phyloP scores from a whole-genome alignment of 2,329 filamentous ascomycete species.

The Pyrenophora graminea region DNA sequence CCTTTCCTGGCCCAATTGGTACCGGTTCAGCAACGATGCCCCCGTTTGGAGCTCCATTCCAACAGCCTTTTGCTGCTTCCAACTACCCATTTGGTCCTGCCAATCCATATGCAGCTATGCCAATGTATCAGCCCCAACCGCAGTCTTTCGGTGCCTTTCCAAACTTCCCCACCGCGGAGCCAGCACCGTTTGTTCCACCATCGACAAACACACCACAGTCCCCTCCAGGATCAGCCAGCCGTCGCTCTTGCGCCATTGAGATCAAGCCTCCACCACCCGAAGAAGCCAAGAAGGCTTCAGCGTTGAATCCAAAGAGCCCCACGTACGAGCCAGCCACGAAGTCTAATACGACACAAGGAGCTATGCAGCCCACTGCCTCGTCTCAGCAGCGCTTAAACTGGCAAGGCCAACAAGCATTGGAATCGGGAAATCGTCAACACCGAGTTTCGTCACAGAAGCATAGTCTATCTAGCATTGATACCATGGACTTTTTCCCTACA shows the following conservation, averaged over 20 bases:
- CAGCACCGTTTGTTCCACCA: conserved; percentile 27
- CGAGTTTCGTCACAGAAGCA: conserved; percentile 36
- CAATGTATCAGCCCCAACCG: conserved; percentile 32
- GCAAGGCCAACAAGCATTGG: conserved; percentile 26
- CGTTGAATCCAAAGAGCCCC: conserved; percentile 47
- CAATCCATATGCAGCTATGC: conserved; percentile 30
- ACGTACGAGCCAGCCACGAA: conserved; percentile 45
- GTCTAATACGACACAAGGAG: conserved; percentile 11
- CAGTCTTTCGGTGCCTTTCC: conserved; percentile 26
- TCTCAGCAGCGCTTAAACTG: conserved; percentile 38
- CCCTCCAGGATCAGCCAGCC: conserved; percentile 40
- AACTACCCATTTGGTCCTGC: conserved; percentile 30
- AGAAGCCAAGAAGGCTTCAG: conserved; percentile 34
- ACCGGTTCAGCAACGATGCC: conserved; percentile 13
- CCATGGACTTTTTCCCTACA: conserved; percentile 48
- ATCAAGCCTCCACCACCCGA: conserved; percentile 46
- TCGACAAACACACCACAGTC: conserved; percentile 25
- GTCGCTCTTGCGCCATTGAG: conserved; percentile 48
- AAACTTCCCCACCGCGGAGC: conserved; percentile 23
- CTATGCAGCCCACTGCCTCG: conserved; percentile 39
- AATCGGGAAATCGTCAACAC: conserved; percentile 19
- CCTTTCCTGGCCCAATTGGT: conserved; percentile 15
- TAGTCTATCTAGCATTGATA: conserved; percentile 48
- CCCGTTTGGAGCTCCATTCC: conserved; percentile 31
- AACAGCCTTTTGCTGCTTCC: conserved; percentile 29